Conservation (phyloP, 345 rosid genomes). For the Eucalyptus cloeziana region DNA sequence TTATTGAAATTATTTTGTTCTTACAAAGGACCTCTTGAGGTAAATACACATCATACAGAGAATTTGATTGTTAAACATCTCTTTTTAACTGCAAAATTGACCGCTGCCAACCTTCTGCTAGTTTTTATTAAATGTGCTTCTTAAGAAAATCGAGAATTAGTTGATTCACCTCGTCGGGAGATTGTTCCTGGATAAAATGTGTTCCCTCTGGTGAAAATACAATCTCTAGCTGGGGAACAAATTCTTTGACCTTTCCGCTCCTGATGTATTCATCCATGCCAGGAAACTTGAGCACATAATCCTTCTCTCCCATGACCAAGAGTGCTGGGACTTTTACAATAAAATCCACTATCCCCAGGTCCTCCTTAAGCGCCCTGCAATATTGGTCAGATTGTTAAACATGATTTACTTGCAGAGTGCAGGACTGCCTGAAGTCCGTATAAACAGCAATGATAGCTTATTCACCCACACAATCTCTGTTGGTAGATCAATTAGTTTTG, state of each 20-base stretch:
- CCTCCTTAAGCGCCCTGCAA: neutral
- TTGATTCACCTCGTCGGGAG: neutral
- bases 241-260: constrained; percentile 19
- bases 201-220: neutral
- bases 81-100: neutral
- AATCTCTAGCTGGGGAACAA: constrained; percentile 33
- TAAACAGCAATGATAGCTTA: neutral
- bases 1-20: neutral
- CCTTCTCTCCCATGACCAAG: constrained; percentile 39
- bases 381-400: neutral
- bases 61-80: neutral
- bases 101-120: neutral
- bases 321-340: constrained; percentile 23
- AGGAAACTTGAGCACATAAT: constrained; percentile 31
- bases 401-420: neutral
- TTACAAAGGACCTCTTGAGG: neutral
- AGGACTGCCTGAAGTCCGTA: neutral
- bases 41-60: neutral
- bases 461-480: neutral
- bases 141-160: neutral
- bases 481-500: neutral
- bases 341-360: neutral
- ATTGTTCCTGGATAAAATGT: constrained; percentile 2
- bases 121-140: neutral
- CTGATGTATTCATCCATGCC: constrained; percentile 36